These are phyloP conservation scores for Andrographis paniculata DNA, from an alignment of 305 asterid genomes.

Conservation along the genomic window DNA sequence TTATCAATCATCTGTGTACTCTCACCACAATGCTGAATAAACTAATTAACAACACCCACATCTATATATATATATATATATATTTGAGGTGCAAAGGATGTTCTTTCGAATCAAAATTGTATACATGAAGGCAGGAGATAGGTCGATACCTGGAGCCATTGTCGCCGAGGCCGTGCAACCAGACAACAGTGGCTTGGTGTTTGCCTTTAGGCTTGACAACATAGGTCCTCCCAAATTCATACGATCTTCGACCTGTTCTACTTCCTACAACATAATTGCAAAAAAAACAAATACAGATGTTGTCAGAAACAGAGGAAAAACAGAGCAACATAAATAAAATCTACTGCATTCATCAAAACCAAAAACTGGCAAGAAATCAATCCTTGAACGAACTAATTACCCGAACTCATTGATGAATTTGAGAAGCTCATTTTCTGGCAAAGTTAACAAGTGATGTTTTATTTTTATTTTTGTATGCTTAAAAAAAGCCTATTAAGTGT, in stretches of 20 bases:
- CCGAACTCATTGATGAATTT: slow-evolving; percentile 85
- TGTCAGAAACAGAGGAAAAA: neutral
- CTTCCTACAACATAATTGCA: slow-evolving; percentile 42
- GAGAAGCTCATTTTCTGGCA: slow-evolving; percentile 58
- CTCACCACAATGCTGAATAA: too few relatives aligned
- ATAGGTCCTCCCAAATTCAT: slow-evolving; percentile 93
- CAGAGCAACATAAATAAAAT: too few relatives aligned
- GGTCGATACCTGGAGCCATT: slow-evolving; percentile 87
- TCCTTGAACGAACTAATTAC: slow-evolving; percentile 30
- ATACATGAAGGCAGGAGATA: slow-evolving; percentile 2
- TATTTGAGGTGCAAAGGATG: too few relatives aligned
- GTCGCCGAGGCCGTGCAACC: slow-evolving; percentile 99
- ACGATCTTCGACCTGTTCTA: slow-evolving; percentile 51
- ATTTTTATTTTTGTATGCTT: too few relatives aligned
- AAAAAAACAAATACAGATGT: neutral
- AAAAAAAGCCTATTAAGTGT: neutral
- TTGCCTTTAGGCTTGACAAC: slow-evolving; percentile 97
- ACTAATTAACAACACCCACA: too few relatives aligned
- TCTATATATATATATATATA: too few relatives aligned
- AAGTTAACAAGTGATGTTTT: too few relatives aligned
- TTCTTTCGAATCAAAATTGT: too few relatives aligned
- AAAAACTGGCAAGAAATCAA: too few relatives aligned
- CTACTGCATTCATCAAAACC: too few relatives aligned
- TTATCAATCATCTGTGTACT: too few relatives aligned
- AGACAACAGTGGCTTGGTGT: slow-evolving; percentile 94